These are phyloP conservation scores for Diaporthe helianthi DNA, from an alignment of 2,329 filamentous ascomycete genomes.

Conservation along the genomic window DNA sequence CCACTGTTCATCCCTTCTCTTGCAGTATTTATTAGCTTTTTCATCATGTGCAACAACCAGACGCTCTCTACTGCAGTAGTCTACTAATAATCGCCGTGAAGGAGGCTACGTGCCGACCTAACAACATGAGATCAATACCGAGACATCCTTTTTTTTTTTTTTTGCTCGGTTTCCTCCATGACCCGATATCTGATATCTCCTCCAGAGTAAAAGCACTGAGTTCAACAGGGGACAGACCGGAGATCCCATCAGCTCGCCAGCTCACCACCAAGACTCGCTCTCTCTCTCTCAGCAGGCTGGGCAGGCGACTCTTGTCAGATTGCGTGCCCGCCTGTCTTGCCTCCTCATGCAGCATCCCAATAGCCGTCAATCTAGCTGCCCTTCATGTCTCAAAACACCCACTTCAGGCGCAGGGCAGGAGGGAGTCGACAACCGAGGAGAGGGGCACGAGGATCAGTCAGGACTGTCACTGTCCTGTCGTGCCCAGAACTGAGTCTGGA, in stretches of 20 bases:
- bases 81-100: neutral
- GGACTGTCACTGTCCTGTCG: neutral
- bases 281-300: too few relatives aligned
- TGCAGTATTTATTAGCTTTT: slow-evolving; percentile 17
- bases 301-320: neutral
- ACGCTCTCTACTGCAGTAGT: neutral
- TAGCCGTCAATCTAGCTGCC: slow-evolving; percentile 12
- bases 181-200: neutral
- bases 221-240: neutral
- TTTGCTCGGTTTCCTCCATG: neutral
- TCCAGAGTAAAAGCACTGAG: neutral
- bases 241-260: slow-evolving; percentile 1
- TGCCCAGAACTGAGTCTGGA: neutral
- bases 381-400: slow-evolving; percentile 14
- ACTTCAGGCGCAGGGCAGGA: neutral
- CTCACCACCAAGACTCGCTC: neutral
- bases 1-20: slow-evolving; percentile 25
- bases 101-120: neutral
- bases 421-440: neutral
- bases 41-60: neutral
- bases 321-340: slow-evolving; percentile 20
- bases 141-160: neutral
- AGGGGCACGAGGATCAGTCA: neutral
- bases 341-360: slow-evolving; percentile 20
- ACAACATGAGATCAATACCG: neutral